Evolutionary conservation across 2,329 filamentous ascomycete genomes (phyloP).

Genomic region (Phoma herbarum): DNA sequence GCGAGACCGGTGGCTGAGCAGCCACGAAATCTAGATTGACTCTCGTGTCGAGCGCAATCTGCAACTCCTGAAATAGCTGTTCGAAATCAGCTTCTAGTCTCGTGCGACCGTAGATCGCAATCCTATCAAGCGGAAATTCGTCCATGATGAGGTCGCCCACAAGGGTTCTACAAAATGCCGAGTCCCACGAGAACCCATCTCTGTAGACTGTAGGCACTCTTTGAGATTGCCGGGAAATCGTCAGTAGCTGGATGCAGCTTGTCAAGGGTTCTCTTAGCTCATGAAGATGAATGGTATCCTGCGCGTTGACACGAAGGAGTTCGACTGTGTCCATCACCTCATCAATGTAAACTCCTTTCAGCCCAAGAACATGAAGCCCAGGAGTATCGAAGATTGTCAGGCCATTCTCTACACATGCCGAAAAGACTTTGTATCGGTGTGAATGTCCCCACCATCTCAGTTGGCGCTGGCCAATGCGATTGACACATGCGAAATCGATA

Average conservation of each 20-base stretch:
- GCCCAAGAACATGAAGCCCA: not conserved
- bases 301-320: not conserved
- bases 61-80: not conserved
- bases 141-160: slow-evolving; percentile 25
- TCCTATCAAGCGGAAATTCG: slow-evolving; percentile 18
- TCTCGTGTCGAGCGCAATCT: not conserved
- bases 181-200: slow-evolving; percentile 13
- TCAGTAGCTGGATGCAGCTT: not conserved
- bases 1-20: not conserved
- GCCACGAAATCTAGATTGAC: not conserved
- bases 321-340: slow-evolving; percentile 7
- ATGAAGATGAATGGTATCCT: not conserved
- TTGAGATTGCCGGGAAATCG: not conserved
- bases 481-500: slow-evolving; percentile 29
- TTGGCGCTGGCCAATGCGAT: slow-evolving; percentile 26
- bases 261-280: not conserved
- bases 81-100: not conserved
- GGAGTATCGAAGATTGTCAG: not conserved
- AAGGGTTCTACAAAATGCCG: slow-evolving; percentile 20
- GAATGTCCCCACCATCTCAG: slow-evolving; percentile 35
- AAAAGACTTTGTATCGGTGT: slow-evolving; percentile 24
- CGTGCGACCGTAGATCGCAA: not conserved
- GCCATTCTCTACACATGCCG: slow-evolving; percentile 4
- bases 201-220: not conserved
- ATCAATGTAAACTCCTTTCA: slow-evolving; percentile 19